phyloP scores from a whole-genome alignment of 208 protist species.

The Trichomonas vaginalis region DNA sequence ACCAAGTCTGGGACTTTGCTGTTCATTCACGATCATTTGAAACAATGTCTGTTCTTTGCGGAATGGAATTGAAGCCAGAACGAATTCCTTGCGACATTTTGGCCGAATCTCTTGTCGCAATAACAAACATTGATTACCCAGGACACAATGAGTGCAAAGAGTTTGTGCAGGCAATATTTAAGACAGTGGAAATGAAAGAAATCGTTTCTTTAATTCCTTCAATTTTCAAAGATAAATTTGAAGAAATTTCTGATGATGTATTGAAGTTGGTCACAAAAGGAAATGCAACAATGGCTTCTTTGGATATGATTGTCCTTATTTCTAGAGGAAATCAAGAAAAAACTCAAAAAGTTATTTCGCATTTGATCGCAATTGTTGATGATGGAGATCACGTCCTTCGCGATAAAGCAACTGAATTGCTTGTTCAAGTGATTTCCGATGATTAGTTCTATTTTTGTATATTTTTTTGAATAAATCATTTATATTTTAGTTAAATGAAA shows the following conservation, averaged over 20 bases:
- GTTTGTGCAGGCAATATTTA: not conserved
- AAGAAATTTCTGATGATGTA: not conserved
- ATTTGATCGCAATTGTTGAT: not conserved
- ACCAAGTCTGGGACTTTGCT: not conserved
- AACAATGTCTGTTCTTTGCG: not conserved
- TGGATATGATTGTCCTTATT: not conserved
- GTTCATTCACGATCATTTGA: not conserved
- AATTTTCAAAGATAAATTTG: not conserved
- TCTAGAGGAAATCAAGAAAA: not conserved
- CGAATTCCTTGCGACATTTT: not conserved
- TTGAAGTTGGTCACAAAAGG: not conserved
- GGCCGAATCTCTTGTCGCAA: not conserved
- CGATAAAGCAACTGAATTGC: not conserved
- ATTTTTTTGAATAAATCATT: too few species aligned
- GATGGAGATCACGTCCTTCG: not conserved
- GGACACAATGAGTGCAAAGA: not conserved
- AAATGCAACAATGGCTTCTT: not conserved
- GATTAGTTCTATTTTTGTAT: too few species aligned
- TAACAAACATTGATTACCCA: not conserved
- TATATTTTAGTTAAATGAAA: too few species aligned
- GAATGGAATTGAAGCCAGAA: not conserved
- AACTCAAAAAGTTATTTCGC: not conserved
- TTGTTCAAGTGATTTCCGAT: not conserved
- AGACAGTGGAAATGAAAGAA: not conserved
- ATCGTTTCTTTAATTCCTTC: not conserved